Evolutionary conservation across 1,284 basidiomycete species (phyloP).

Genomic region (Malassezia sp.): DNA sequence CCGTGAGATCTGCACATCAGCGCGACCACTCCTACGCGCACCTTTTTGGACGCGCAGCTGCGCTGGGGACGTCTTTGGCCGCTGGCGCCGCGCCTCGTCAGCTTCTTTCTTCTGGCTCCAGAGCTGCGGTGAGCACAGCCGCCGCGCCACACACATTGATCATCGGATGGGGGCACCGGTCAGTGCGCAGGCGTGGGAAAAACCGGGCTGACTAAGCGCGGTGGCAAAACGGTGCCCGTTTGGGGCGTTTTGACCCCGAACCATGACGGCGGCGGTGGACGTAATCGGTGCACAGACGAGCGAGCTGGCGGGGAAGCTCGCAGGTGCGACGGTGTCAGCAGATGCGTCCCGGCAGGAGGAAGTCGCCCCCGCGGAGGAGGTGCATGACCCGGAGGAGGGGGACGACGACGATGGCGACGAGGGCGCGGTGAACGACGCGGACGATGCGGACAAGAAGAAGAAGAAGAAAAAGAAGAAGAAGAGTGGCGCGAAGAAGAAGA

Average conservation of each 20-base stretch:
- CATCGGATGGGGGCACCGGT: conserved; percentile 12
- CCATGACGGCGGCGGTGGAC: conserved; percentile 7
- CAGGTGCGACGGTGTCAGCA: no score
- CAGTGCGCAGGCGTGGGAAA: background rate
- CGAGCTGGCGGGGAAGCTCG: conserved; percentile 4
- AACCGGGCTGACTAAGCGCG: conserved; percentile 9
- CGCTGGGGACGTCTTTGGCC: conserved; percentile 77
- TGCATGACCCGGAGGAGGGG: conserved; percentile 19
- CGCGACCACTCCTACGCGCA: conserved; percentile 44
- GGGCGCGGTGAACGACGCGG: conserved; percentile 19
- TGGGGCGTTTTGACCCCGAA: background rate
- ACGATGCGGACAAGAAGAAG: conserved; percentile 54
- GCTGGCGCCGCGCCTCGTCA: conserved; percentile 33
- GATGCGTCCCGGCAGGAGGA: no score
- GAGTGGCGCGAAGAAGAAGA: conserved; percentile 33
- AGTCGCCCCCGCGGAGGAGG: background rate
- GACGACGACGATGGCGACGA: conserved; percentile 31
- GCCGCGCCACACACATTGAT: conserved; percentile 16
- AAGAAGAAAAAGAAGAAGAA: conserved; percentile 71
- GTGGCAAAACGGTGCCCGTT: background rate
- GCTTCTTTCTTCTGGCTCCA: conserved; percentile 45
- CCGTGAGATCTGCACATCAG: conserved; percentile 66
- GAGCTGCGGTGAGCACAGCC: conserved; percentile 19
- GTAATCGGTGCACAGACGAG: background rate
- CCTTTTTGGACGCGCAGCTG: conserved; percentile 98